Evolutionary conservation across 495 filamentous ascomycete genomes (phyloP), one percentile per base, ranked within the genome.

Genomic region (Podospora fimiseda): DNA sequence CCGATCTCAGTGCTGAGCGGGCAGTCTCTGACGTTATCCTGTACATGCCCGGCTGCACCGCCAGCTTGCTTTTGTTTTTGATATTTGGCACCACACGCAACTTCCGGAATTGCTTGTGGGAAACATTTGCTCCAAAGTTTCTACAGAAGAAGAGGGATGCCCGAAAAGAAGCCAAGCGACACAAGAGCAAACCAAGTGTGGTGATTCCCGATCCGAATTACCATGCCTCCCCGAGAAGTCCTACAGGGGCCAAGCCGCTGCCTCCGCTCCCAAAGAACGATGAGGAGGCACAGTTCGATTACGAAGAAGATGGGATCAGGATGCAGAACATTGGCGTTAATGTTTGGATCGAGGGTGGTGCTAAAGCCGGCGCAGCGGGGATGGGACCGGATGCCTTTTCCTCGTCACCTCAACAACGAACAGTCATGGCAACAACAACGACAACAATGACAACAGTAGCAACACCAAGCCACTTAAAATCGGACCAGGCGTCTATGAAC

Each of bases 1-100:
- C 74, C 0, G 58, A 78, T 38, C 53, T 72, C 7, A 69, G 61
- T 11, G 53, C 62, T 0, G 48, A n/a, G 23, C 66, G 55, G 9
- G 70, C 74, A 5, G 64, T 50, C 7, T 47, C 50, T 21, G 75
- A 78, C 50, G 70, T 77, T 40, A 30, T 69, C 3, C 62, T 70
- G 1, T 78, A 75, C 46, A 56, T 70, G 18, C 72, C 75, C 1
- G 75, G 71, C 6, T 69, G 71, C 0, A 66, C 69, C 0, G 68
- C 71, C 1, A 62, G 63, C 13, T 55, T 74, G 5, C 55, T 77
- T 0, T 58, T 61, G 1, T 73, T 71, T 33, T 27, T 74, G 30
- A 69, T 73, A 8, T 74, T 73, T 43, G 72, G 72, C 9, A 73
- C 72, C 7, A 74, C 70, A 4, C 56, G 66, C 2, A 69, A 56